Evolutionary conservation across 2,329 filamentous ascomycete genomes (phyloP).

Genomic region (Ophiosphaerella korrae): DNA sequence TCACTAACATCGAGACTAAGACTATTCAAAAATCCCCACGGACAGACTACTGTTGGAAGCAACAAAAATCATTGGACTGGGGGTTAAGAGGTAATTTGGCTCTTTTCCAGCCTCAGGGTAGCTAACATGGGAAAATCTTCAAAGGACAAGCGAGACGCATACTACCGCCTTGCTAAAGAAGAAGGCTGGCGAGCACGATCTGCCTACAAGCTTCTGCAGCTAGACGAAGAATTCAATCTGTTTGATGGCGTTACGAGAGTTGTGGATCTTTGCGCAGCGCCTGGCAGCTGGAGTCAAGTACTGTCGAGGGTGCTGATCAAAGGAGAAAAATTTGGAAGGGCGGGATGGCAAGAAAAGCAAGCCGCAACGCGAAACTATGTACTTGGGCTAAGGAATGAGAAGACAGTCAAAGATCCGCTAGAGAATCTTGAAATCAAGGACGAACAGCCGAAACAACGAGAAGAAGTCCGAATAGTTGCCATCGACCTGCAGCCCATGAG

Average conservation of each 20-base stretch:
- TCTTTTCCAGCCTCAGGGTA: no score
- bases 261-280: constrained; percentile 93
- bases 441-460: constrained; percentile 53
- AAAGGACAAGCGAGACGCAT: constrained; percentile 97
- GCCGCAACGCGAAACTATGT: constrained; percentile 67
- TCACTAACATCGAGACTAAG: background rate
- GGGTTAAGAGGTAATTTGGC: no score
- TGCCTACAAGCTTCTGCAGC: constrained; percentile 94
- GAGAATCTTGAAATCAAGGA: constrained; percentile 16
- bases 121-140: constrained; percentile 87
- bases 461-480: constrained; percentile 89
- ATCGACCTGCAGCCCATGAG: constrained; percentile 97
- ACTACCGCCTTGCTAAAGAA: constrained; percentile 97
- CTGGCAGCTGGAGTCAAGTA: constrained; percentile 97
- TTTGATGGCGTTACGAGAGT: constrained; percentile 90
- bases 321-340: constrained; percentile 84
- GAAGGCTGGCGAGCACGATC: constrained; percentile 97
- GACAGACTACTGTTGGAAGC: no score
- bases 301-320: constrained; percentile 92
- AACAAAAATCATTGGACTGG: background rate
- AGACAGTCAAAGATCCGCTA: constrained; percentile 9
- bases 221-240: constrained; percentile 90
- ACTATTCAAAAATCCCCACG: background rate
- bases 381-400: constrained; percentile 46
- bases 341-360: constrained; percentile 86